Conservation (phyloP, 2,329 filamentous ascomycete species). For the Trichoderma sp. region DNA sequence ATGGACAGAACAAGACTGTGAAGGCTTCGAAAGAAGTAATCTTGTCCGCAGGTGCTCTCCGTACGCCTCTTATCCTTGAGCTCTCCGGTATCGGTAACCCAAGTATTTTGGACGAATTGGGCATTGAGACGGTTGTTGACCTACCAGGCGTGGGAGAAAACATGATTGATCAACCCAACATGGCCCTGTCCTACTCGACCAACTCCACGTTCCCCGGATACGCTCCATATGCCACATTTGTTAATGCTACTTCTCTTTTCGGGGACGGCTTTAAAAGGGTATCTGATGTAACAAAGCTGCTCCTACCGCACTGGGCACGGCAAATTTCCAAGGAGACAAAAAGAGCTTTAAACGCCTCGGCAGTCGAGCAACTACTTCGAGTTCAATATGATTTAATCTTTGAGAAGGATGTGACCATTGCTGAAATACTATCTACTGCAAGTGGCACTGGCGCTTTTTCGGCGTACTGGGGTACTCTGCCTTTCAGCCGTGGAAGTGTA, state of each 20-base stretch:
- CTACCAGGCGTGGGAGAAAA: conserved; percentile 41
- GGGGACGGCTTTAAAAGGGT: conserved; percentile 27
- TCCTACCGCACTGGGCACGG: conserved; percentile 33
- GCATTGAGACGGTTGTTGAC: conserved; percentile 34
- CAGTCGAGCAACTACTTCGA: conserved; percentile 40
- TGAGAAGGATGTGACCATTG: conserved; percentile 42
- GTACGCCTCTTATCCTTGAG: conserved; percentile 30
- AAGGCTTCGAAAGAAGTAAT: conserved; percentile 40
- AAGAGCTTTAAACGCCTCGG: conserved; percentile 29
- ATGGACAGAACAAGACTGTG: conserved; percentile 32
- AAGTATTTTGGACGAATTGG: conserved; percentile 30
- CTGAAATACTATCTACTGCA: conserved; percentile 43
- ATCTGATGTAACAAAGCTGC: conserved; percentile 26
- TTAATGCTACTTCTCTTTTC: conserved; percentile 36
- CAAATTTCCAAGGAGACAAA: conserved; percentile 28
- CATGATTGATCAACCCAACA: conserved; percentile 45
- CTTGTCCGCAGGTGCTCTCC: conserved; percentile 20
- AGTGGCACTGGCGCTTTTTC: conserved; percentile 34
- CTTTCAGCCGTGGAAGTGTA: conserved; percentile 56
- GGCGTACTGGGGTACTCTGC: conserved; percentile 40
- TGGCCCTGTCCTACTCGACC: conserved; percentile 26
- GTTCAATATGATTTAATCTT: conserved; percentile 50
- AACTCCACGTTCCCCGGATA: conserved; percentile 26
- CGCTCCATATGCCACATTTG: conserved; percentile 35
- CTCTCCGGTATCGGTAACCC: conserved; percentile 35